A percentile compares a stretch with the other conserved stretches of the same genome.
These are phyloP conservation scores for Flaveria ramosissima DNA, from an alignment of 129 eudicot species.

Conservation along the genomic window DNA sequence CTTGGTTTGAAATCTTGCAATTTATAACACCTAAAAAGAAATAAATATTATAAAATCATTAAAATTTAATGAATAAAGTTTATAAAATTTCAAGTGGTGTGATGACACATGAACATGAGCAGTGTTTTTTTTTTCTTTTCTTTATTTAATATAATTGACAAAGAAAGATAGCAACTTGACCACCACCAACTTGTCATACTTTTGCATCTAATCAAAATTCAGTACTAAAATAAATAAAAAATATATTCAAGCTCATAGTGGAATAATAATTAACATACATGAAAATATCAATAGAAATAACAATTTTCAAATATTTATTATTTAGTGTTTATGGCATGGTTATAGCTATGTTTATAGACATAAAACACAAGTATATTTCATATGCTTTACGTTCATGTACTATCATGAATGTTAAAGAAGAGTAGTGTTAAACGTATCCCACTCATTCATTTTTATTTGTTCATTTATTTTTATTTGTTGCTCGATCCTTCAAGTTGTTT, in stretches of 20 bases:
- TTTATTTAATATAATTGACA: slow-evolving; percentile 22
- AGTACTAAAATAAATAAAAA: slow-evolving; percentile 7
- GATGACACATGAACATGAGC: slow-evolving; percentile 14
- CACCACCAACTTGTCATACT: slow-evolving; percentile 29
- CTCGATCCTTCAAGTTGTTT: no score
- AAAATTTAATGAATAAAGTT: not conserved
- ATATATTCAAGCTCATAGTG: not conserved
- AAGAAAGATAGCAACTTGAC: slow-evolving; percentile 31
- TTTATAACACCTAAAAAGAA: not conserved
- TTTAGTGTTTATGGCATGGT: not conserved
- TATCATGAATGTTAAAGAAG: no score
- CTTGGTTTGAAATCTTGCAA: not conserved
- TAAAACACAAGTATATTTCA: no score
- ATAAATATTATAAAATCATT: not conserved
- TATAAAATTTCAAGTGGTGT: slow-evolving; percentile 5
- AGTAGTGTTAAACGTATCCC: no score
- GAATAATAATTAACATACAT: not conserved
- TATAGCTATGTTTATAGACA: no score
- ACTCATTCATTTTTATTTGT: no score
- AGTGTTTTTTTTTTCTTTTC: not conserved
- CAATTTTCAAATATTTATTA: not conserved
- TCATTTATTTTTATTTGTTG: no score
- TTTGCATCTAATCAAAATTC: slow-evolving; percentile 21
- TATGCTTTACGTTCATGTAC: no score
- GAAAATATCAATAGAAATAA: not conserved